A percentile compares a stretch with the other conserved stretches of the same genome.
These are phyloP conservation scores for Spergularia azorica DNA, from an alignment of 179 eudicot species.

Conservation along the genomic window DNA sequence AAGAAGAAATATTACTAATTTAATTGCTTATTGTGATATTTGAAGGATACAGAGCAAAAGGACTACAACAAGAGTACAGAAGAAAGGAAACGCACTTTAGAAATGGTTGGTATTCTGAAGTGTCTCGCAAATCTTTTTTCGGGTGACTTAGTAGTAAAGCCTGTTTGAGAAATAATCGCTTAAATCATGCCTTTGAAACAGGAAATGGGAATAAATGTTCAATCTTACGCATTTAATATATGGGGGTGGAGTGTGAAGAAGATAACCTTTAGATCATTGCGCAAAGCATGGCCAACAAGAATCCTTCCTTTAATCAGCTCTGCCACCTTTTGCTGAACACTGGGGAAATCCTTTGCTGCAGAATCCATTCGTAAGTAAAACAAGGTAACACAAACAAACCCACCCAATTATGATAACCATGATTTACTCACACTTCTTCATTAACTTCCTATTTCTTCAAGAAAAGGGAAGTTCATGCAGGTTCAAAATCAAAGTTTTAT, in stretches of 20 bases:
- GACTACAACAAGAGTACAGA: constrained; percentile 3
- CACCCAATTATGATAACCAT: neutral
- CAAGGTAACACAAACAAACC: neutral
- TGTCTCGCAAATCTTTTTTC: constrained; percentile 83
- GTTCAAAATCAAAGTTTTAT: neutral
- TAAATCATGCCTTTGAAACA: neutral
- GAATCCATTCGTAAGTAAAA: constrained; percentile 18
- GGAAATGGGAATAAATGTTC: neutral
- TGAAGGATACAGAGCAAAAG: neutral
- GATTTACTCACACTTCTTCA: neutral
- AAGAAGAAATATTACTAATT: neutral
- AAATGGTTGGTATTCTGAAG: constrained; percentile 85
- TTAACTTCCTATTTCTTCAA: neutral
- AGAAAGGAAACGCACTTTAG: constrained; percentile 51
- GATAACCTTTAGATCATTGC: constrained; percentile 83
- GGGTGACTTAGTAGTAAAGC: constrained; percentile 83
- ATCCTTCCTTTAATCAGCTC: constrained; percentile 78
- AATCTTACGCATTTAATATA: neutral
- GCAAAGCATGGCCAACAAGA: constrained; percentile 97
- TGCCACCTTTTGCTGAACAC: constrained; percentile 83
- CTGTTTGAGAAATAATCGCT: constrained; percentile 39
- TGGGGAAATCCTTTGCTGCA: constrained; percentile 84
- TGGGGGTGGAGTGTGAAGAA: neutral
- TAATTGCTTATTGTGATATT: neutral
- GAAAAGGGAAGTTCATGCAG: neutral